phyloP scores from a whole-genome alignment of 345 rosid species.

The Citrus trifoliata region DNA sequence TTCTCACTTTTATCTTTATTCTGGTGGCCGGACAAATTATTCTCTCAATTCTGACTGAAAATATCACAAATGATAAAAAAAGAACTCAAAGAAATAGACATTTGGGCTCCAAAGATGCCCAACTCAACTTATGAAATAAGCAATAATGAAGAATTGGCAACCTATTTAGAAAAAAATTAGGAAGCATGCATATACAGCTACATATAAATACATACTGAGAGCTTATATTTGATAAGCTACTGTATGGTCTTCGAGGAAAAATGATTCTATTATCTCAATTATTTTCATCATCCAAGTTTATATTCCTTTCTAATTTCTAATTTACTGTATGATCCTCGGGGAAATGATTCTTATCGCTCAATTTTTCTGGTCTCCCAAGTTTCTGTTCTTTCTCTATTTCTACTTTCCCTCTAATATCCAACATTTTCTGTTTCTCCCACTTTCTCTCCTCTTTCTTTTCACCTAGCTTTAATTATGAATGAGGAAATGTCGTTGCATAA shows the following conservation, averaged over 20 bases:
- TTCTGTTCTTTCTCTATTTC: background rate
- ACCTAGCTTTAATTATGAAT: background rate
- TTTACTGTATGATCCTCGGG: background rate
- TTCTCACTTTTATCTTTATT: too few relatives aligned
- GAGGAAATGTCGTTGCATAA: background rate
- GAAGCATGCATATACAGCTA: background rate
- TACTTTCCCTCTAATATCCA: background rate
- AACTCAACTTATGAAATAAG: background rate
- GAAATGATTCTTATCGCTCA: background rate
- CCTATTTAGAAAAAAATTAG: background rate
- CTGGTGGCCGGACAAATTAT: too few relatives aligned
- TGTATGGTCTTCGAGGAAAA: background rate
- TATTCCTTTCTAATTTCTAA: background rate
- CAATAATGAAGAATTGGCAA: background rate
- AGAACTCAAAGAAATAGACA: background rate
- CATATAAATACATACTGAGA: background rate
- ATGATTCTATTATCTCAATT: background rate
- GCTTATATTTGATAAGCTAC: background rate
- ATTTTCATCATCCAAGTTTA: background rate
- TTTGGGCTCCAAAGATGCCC: background rate
- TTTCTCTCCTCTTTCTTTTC: background rate
- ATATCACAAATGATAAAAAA: background rate
- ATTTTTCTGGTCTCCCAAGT: background rate
- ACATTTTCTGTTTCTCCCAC: background rate
- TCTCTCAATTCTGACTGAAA: background rate